phyloP scores from a whole-genome alignment of 768 basidiomycete species.

The Naganishia randhawae region DNA sequence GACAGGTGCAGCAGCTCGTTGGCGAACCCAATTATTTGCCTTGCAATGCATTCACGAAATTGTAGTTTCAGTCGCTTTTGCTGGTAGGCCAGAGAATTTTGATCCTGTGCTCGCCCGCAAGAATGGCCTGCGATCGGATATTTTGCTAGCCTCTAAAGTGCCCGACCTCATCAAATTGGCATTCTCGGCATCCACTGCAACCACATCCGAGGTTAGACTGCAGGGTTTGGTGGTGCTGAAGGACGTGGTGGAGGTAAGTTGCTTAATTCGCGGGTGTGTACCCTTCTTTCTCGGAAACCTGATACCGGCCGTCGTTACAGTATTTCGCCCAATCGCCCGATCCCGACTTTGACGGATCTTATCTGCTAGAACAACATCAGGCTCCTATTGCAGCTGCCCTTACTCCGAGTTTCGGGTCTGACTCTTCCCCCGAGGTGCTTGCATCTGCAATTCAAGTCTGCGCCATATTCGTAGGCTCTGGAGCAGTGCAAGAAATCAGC shows the following conservation, averaged over 20 bases:
- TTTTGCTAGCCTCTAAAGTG: conserved; percentile 75
- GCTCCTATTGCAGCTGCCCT: conserved; percentile 96
- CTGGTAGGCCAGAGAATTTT: conserved; percentile 76
- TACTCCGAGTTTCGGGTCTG: conserved; percentile 91
- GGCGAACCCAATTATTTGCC: conserved; percentile 95
- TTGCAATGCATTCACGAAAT: conserved; percentile 87
- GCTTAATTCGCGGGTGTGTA: background rate
- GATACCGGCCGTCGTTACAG: conserved; percentile 53
- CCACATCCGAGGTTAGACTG: conserved; percentile 89
- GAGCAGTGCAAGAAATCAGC: conserved; percentile 80
- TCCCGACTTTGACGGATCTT: conserved; percentile 83
- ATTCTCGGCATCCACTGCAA: conserved; percentile 92
- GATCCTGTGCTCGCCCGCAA: conserved; percentile 67
- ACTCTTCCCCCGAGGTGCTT: conserved; percentile 90
- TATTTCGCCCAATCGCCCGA: conserved; percentile 81
- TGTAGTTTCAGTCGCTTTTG: conserved; percentile 67
- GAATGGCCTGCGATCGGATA: conserved; percentile 59
- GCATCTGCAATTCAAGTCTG: conserved; percentile 89
- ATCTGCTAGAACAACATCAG: conserved; percentile 93
- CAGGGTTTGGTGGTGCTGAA: conserved; percentile 82
- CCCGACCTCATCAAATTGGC: conserved; percentile 96
- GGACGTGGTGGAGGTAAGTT: conserved; percentile 80
- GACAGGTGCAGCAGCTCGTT: conserved; percentile 60
- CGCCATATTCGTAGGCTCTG: conserved; percentile 90
- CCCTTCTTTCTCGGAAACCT: background rate